Base-by-base conservation (phyloP, 192 early-diverging fungal genomes). In the Mortierella alpina region DNA sequence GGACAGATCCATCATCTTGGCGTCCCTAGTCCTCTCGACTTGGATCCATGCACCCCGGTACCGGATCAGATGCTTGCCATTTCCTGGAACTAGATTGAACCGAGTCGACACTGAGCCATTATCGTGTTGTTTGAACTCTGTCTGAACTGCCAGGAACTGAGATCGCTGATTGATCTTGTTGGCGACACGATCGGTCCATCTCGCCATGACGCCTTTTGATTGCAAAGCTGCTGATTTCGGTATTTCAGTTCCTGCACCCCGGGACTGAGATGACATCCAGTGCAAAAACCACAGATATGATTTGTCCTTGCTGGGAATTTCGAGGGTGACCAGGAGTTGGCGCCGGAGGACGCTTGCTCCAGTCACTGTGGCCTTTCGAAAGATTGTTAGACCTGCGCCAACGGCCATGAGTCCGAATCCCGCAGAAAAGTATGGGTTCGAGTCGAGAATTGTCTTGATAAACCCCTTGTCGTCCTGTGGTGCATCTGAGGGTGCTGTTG, bases 221-320 rank as follows among this genome's bases (percentile, higher is more conserved):
- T 61, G 64, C 65, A 57, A 7, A 59, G 76, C 15, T 78, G 47
- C 80, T 82, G 66, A 46, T 20, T 81, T 64, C 47, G 61, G 47
- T 15, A 44, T 15, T 58, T 46, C 51, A 49, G 54, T 31, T 2
- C 40, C 63, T 2, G 50, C 79, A 50, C 59, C 68, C 52, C 79
- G 68, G 41, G 88, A 85, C 66, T 89, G 84, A 4, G 88, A 84
- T 9, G 90, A 87, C 88, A 98, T 93, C 97, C 97, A 99, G 51
- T 95, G 89, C 20, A 98, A 84, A 62, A 98, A 93, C 97, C 97
- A 99, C 31, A 89, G 82, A 84, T 98, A 98, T 46, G 92, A 92
- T 65, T 94, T 93, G 82, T 99, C 97, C 73, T 97, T 96, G 73
- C 89, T 92, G 11, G 95, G 95, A 56, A 99, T 97, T 75, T 99